phyloP scores from a whole-genome alignment of 2,329 filamentous ascomycete species.

The Lachnellula occidentalis region DNA sequence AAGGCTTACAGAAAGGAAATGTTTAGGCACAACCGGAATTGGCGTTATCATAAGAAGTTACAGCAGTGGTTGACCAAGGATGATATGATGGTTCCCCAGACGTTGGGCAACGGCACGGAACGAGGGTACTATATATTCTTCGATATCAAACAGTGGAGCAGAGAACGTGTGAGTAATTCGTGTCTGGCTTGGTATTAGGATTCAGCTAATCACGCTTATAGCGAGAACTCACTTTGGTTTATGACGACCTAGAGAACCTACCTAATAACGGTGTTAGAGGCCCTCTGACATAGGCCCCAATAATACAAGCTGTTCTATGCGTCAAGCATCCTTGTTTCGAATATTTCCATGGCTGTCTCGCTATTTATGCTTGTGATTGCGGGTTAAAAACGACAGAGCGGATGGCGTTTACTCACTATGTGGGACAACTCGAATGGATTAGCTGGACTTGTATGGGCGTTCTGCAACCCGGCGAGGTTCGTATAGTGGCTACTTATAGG shows the following conservation, averaged over 20 bases:
- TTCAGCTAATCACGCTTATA: slow-evolving; percentile 29
- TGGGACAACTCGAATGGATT: slow-evolving; percentile 6
- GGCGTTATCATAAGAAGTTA: slow-evolving; percentile 64
- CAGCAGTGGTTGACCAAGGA: slow-evolving; percentile 65
- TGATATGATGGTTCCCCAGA: slow-evolving; percentile 57
- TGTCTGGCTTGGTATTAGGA: not conserved
- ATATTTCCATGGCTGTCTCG: not conserved
- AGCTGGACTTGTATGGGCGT: slow-evolving; percentile 12
- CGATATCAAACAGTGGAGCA: slow-evolving; percentile 56
- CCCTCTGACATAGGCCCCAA: slow-evolving; percentile 10
- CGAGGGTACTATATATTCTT: slow-evolving; percentile 63
- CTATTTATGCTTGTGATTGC: slow-evolving; percentile 1
- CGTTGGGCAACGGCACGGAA: slow-evolving; percentile 53
- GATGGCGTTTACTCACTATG: slow-evolving; percentile 9
- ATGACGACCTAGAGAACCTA: slow-evolving; percentile 53
- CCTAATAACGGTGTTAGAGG: slow-evolving; percentile 18
- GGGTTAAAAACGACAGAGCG: not conserved
- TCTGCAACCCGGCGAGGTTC: slow-evolving; percentile 18
- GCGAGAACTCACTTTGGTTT: slow-evolving; percentile 57
- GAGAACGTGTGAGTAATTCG: slow-evolving; percentile 50
- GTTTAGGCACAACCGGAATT: slow-evolving; percentile 54
- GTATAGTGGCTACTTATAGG: slow-evolving; percentile 13
- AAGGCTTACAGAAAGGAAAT: slow-evolving; percentile 5
- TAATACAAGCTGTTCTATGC: not conserved
- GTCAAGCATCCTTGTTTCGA: not conserved